Evolutionary conservation across 2,329 filamentous ascomycete species (phyloP).

Genomic region (Juglanconis sp.): DNA sequence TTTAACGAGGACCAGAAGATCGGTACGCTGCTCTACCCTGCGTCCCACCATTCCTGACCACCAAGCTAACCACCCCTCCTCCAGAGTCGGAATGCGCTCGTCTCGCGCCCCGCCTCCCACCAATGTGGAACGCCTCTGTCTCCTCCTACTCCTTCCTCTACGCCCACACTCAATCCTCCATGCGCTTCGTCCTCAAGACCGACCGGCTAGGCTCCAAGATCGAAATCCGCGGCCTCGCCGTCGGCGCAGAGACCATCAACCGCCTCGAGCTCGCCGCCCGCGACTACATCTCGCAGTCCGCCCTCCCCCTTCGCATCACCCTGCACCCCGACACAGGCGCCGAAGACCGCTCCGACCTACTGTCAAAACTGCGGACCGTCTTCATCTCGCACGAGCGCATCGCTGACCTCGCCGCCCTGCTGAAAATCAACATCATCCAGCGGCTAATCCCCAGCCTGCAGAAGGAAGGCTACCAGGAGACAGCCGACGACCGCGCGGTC

Average conservation of each 20-base stretch:
- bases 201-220: conserved; percentile 79
- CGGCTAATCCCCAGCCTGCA: conserved; percentile 74
- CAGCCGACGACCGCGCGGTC: conserved; percentile 38
- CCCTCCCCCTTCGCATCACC: conserved; percentile 55
- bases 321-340: conserved; percentile 34
- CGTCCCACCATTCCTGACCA: neutral
- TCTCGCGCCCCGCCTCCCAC: conserved; percentile 62
- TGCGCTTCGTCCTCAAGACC: conserved; percentile 78
- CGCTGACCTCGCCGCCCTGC: conserved; percentile 62
- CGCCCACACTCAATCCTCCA: conserved; percentile 78
- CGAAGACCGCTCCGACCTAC: conserved; percentile 50
- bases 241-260: conserved; percentile 77
- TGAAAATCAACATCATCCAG: conserved; percentile 80
- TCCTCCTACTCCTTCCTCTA: conserved; percentile 81
- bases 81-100: conserved; percentile 55
- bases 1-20: conserved; percentile 79
- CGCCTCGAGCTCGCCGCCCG: conserved; percentile 71
- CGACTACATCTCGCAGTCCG: conserved; percentile 67
- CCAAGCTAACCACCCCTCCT: conserved; percentile 12
- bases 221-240: conserved; percentile 75
- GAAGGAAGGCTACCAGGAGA: conserved; percentile 75
- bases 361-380: conserved; percentile 50
- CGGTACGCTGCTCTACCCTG: conserved; percentile 45
- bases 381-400: conserved; percentile 75
- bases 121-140: conserved; percentile 74